Evolutionary conservation across 257 asterid species (phyloP).

Genomic region (Solanum tarijense): DNA sequence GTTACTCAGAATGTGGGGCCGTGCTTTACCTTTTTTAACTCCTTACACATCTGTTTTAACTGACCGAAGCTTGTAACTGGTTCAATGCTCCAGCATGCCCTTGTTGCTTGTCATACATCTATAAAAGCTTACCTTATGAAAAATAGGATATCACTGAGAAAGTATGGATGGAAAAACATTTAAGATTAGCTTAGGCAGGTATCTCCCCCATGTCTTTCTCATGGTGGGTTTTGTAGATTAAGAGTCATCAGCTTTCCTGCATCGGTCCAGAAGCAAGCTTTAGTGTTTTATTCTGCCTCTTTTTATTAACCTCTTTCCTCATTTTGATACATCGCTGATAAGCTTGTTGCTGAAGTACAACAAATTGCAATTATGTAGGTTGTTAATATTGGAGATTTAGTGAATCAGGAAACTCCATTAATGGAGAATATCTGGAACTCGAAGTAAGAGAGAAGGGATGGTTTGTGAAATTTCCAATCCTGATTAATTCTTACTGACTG

Average conservation of each 20-base stretch:
- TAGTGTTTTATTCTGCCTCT: neutral
- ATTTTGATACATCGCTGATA: neutral
- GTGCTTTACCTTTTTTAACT: neutral
- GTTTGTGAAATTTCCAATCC: too few species aligned
- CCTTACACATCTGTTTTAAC: neutral
- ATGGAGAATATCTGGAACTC: too few species aligned
- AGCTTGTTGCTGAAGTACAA: neutral
- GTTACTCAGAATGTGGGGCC: neutral
- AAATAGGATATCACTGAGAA: neutral
- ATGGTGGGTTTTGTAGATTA: neutral
- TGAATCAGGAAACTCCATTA: too few species aligned
- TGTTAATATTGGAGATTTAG: too few species aligned
- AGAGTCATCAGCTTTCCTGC: neutral
- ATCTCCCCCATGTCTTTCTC: neutral
- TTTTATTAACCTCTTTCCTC: neutral
- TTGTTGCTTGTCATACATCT: neutral
- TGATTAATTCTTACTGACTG: too few species aligned
- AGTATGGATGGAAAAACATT: neutral
- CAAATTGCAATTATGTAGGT: slow-evolving; percentile 38
- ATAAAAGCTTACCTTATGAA: neutral
- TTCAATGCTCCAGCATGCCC: neutral
- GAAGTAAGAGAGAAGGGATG: too few species aligned
- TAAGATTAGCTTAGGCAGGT: neutral
- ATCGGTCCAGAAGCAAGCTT: neutral
- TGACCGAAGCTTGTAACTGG: neutral